Conservation (phyloP, 805 yeast species). For the Candida insectorum region DNA sequence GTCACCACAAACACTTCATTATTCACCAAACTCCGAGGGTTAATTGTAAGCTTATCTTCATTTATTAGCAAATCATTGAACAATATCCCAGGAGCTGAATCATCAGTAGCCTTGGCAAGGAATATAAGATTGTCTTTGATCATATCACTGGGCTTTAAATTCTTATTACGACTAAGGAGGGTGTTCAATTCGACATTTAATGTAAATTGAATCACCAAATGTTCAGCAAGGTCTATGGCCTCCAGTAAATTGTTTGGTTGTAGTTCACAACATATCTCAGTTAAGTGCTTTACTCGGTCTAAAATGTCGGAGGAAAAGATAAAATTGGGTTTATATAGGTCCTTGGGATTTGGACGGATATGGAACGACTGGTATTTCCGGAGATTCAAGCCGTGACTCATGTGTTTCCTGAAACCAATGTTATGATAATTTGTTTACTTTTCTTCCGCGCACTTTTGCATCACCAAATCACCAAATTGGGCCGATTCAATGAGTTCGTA, state of each 20-base stretch:
- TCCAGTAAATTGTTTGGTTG: too few relatives aligned
- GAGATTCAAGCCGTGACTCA: constrained; percentile 13
- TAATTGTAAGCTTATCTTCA: constrained; percentile 5
- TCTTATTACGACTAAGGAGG: constrained; percentile 25
- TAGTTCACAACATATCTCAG: constrained; percentile 3
- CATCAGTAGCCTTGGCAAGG: constrained; percentile 22
- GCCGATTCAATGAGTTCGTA: constrained; percentile 43
- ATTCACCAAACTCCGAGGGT: constrained; percentile 6
- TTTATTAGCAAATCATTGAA: constrained; percentile 4
- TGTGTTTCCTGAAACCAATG: constrained; percentile 1
- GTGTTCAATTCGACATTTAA: constrained; percentile 35
- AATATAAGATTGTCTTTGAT: constrained; percentile 31
- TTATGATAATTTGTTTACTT: background rate
- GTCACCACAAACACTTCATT: constrained; percentile 34
- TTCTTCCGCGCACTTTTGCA: background rate
- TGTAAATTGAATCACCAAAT: constrained; percentile 16
- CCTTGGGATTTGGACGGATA: constrained; percentile 15
- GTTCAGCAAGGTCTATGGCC: constrained; percentile 8
- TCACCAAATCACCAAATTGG: background rate
- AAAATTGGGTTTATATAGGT: constrained; percentile 35
- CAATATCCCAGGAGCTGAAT: constrained; percentile 1
- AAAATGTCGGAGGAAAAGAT: constrained; percentile 36
- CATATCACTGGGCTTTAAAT: constrained; percentile 29
- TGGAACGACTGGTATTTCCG: constrained; percentile 13
- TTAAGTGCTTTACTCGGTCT: constrained; percentile 15